Conservation (phyloP, 1,284 basidiomycete genomes). For the Anthracocystis setariae region DNA sequence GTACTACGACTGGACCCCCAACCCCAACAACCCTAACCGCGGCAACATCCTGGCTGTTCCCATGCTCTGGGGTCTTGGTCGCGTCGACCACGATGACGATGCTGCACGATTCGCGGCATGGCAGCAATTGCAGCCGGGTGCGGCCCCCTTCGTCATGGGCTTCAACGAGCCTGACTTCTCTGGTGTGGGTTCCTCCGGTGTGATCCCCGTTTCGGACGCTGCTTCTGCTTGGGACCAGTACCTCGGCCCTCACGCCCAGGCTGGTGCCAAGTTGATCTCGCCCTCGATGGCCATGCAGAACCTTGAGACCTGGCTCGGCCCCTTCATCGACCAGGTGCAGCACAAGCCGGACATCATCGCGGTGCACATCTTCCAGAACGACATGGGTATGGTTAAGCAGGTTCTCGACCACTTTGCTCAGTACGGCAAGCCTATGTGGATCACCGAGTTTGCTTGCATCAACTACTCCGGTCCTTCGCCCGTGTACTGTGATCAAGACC, state of each 20-base stretch:
- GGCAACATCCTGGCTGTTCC: constrained; percentile 35
- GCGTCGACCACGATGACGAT: constrained; percentile 50
- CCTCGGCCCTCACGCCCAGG: constrained; percentile 43
- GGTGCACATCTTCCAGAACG: constrained; percentile 62
- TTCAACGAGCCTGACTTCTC: constrained; percentile 56
- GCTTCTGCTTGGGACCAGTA: constrained; percentile 53
- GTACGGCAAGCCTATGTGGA: constrained; percentile 55
- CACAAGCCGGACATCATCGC: constrained; percentile 55
- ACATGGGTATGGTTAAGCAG: constrained; percentile 45
- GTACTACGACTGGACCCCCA: constrained; percentile 54
- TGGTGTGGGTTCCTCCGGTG: constrained; percentile 51
- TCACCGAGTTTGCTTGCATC: constrained; percentile 55
- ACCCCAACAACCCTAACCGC: constrained; percentile 38
- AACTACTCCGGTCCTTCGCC: constrained; percentile 51
- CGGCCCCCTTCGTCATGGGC: constrained; percentile 44
- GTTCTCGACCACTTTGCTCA: constrained; percentile 53
- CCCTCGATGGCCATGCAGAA: constrained; percentile 56
- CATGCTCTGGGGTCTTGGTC: constrained; percentile 58
- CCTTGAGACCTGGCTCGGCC: constrained; percentile 47
- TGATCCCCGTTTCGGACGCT: constrained; percentile 27
- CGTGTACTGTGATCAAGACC: constrained; percentile 42
- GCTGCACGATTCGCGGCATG: constrained; percentile 46
- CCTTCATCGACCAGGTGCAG: constrained; percentile 48
- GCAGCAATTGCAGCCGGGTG: constrained; percentile 46
- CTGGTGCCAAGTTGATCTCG: constrained; percentile 53